Base-by-base conservation (phyloP, 441 rosid species). In the Populus hybrid region DNA sequence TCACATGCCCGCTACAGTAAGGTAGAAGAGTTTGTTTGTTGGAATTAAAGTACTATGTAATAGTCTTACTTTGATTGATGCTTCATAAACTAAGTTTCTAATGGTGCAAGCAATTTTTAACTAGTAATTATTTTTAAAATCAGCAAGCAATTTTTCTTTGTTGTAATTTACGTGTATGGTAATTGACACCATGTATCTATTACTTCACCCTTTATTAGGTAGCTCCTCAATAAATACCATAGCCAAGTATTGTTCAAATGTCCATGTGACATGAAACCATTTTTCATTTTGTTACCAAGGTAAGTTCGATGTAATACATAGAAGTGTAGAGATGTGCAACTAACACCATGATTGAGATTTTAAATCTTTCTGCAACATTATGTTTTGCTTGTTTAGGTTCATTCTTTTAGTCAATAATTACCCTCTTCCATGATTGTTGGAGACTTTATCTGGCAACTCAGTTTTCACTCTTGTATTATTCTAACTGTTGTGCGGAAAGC, bases 1-100 rank as follows among this genome's bases (percentile, higher is more conserved):
- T 83, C 96, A 77, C 97, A 97, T 82, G 92, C 98, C 75, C 96
- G 98, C 38, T 78, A 93, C 82, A 97, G 87, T 84, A 97, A 90
- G 98, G 99, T 97, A 89, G 67, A 23, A 9, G 61, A 76, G 53
- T 75, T 59, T 63, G 16, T 69, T 71, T 78, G 74, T 69, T 42
- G 40, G 16, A 75, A 34, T 70, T 64, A 61, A 71, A 40, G 3
- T 40, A 34, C 67, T 32, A 75, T 30, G 35, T 69, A 66, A 6
- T 68, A 2, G 67, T 70, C 38, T 35, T 66, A 32, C 76, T 42
- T 42, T 26, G 38, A 26, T 67, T 23, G 0, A 5, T 50, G 42
- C 50, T 65, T 73, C 63, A 10, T 65, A 28, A n/a, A 30, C 32
- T 30, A 30, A 30, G 32, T 69, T 40, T 66, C 75, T 72, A 59